Evolutionary conservation across 345 rosid genomes (phyloP).

Genomic region (Mangifera indica): DNA sequence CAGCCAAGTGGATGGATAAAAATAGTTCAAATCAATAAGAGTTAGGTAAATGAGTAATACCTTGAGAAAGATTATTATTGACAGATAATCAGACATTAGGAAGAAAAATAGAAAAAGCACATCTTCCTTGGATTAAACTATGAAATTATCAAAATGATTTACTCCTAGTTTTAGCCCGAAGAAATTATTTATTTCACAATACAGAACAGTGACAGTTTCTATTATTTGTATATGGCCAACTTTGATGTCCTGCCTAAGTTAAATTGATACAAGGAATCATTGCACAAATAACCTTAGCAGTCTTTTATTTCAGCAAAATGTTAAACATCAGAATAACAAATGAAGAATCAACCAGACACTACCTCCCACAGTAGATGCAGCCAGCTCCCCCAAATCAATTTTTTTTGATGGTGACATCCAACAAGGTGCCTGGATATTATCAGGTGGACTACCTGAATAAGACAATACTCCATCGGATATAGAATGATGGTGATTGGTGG

Average conservation of each 20-base stretch:
- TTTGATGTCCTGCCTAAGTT: neutral
- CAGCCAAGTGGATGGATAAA: neutral
- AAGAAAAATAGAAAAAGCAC: neutral
- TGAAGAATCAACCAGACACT: constrained; percentile 13
- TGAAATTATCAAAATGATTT: no score
- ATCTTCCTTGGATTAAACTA: no score
- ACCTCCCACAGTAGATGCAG: constrained; percentile 49
- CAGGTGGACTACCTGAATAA: constrained; percentile 53
- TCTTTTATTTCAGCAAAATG: neutral
- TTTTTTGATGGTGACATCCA: constrained; percentile 57
- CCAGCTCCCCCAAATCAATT: constrained; percentile 39
- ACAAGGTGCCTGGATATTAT: constrained; percentile 50
- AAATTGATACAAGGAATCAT: neutral
- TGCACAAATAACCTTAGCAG: constrained; percentile 6
- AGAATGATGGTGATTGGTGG: constrained; percentile 61
- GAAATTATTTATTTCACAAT: no score
- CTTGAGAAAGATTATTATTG: neutral
- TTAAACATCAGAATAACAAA: neutral
- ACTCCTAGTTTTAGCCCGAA: no score
- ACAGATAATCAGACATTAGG: neutral
- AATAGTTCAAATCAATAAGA: neutral
- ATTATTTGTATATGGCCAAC: neutral
- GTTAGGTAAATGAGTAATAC: neutral
- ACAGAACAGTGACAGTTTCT: neutral
- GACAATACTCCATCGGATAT: constrained; percentile 66